Conservation (phyloP, 2,329 filamentous ascomycete species). For the Cordyceps farinosa region DNA sequence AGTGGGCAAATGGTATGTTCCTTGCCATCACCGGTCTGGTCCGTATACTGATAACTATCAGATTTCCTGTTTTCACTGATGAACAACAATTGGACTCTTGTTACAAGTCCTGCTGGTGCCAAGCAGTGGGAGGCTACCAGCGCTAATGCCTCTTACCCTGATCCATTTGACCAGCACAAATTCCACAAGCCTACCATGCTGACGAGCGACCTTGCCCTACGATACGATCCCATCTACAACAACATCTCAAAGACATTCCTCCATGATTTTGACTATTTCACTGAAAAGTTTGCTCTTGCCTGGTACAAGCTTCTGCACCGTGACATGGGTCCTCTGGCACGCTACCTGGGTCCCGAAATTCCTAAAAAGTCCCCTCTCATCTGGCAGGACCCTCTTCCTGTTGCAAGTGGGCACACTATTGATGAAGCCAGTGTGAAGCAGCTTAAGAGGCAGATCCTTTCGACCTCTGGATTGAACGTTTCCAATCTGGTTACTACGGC, state of each 20-base stretch:
- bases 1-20: slow-evolving; percentile 60
- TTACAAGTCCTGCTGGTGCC: slow-evolving; percentile 70
- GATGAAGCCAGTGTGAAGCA: slow-evolving; percentile 57
- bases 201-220: slow-evolving; percentile 69
- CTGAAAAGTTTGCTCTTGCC: slow-evolving; percentile 65
- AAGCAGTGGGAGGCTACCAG: slow-evolving; percentile 75
- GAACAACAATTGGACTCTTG: slow-evolving; percentile 73
- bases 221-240: slow-evolving; percentile 67
- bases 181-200: slow-evolving; percentile 73
- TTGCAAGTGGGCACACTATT: slow-evolving; percentile 53
- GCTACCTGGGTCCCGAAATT: slow-evolving; percentile 74
- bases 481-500: slow-evolving; percentile 62
- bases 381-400: slow-evolving; percentile 73
- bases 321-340: slow-evolving; percentile 68
- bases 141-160: slow-evolving; percentile 64
- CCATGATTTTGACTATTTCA: slow-evolving; percentile 64
- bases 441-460: slow-evolving; percentile 66
- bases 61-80: slow-evolving; percentile 71
- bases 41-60: not conserved
- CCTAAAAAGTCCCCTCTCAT: slow-evolving; percentile 59
- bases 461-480: slow-evolving; percentile 52
- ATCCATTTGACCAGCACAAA: slow-evolving; percentile 65
- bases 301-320: slow-evolving; percentile 86
- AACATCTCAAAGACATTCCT: slow-evolving; percentile 71
- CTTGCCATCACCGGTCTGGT: too few relatives aligned